Conservation (phyloP, 768 basidiomycete species). For the Neoboletus brunneissimus region DNA sequence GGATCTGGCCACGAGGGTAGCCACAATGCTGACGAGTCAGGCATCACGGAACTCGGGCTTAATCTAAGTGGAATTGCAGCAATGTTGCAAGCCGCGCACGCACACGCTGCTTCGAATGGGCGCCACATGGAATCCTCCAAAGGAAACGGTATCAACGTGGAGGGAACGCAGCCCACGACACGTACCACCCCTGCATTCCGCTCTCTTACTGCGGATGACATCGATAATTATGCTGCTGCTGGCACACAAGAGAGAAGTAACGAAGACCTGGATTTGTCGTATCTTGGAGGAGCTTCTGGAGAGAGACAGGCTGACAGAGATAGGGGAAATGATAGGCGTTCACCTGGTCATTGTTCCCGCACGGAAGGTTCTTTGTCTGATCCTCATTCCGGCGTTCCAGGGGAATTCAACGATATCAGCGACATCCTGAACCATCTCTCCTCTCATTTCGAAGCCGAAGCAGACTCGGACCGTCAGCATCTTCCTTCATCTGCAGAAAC, state of each 20-base stretch:
- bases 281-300: constrained; percentile 38
- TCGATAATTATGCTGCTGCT: constrained; percentile 21
- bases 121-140: constrained; percentile 46
- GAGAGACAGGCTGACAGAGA: constrained; percentile 34
- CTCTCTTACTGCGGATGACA: constrained; percentile 59
- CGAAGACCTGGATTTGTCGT: constrained; percentile 56
- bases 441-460: constrained; percentile 61
- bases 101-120: constrained; percentile 50
- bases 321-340: constrained; percentile 41
- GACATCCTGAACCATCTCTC: constrained; percentile 76
- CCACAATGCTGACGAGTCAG: constrained; percentile 16
- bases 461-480: constrained; percentile 41
- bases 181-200: constrained; percentile 77
- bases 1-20: constrained; percentile 7
- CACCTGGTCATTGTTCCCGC: constrained; percentile 23
- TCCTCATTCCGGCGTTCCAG: constrained; percentile 48
- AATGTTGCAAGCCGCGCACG: constrained; percentile 75
- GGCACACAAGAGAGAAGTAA: constrained; percentile 35
- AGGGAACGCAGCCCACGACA: constrained; percentile 51
- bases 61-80: constrained; percentile 69
- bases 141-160: constrained; percentile 43
- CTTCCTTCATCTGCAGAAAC: constrained; percentile 36
- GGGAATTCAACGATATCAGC: constrained; percentile 68
- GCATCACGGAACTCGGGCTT: constrained; percentile 44
- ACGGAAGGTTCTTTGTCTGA: constrained; percentile 35